Base-by-base conservation (phyloP, 1,139 yeast genomes). In the Yamadazyma dendronema region DNA sequence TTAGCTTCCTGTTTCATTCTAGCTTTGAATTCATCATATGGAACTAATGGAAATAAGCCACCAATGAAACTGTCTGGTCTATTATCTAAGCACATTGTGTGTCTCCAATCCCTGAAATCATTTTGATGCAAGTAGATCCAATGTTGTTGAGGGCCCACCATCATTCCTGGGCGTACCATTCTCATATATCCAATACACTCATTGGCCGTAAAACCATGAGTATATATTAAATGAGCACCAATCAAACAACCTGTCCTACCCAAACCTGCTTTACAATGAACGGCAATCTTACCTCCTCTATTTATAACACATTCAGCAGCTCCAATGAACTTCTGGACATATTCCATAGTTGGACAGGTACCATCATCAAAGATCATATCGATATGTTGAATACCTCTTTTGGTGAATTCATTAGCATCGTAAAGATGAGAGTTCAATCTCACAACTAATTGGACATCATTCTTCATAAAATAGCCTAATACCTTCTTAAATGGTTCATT, bases 341-440 rank as follows among this genome's bases (percentile, higher is more conserved):
- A 86, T 14, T 89, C 94, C 77, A 92, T 74, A 10, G 95, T 86
- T 10, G 98, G 98, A 56, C 97, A 92, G 1, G 98, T 90, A 21
- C 98, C 98, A 61, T 92, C 98, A 53, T 92, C 98, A 59, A 92
- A 92, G 32, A 92, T 86, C 86, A 92, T 84, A 59, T 92, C 98
- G 28, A 90, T 70, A 58, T 92, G 98, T 53, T 85, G 83, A 48
- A 92, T 87, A 7, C 86, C 90, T 41, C 88, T 71, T 47, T 80
- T 81, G 46, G 85, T 86, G 57, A 92, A 92, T 56, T 90, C 95
- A 28, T 67, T 67, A 38, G 84, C 81, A 54, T 90, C 94, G 63
- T 92, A 92, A 38, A 92, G 71, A 52, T 87, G 96, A 1, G 96
- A 87, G 59, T 92, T 92, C 43, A 92, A 74, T 53, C 98, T 76